Evolutionary conservation across 169 alveolate species (phyloP), one percentile per base, ranked within the genome.

Genomic region (Plasmodium gonderi): DNA sequence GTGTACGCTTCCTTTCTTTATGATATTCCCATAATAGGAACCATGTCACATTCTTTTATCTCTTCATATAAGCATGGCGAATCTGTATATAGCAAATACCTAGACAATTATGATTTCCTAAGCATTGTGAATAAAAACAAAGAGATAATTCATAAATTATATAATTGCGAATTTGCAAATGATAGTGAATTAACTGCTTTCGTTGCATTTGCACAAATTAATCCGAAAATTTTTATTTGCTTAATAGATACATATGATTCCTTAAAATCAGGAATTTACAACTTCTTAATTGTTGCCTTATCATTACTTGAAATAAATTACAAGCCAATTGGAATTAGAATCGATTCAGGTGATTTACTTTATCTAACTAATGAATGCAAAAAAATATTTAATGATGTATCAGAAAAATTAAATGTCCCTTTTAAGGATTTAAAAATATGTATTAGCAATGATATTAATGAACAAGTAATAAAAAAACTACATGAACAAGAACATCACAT

Each of bases 291-390:
- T 51, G 98, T 97, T 3, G 96, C 97, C 17, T 80, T 97, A 33
- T 98, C 97, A 14, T 90, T 97, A 17, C 82, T 91, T 47, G 90
- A 95, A 80, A 91, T 91, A 9, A 72, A 72, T 47, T 83, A 83
- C 20, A 83, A 89, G 33, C 97, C 98, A 23, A 85, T 80, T 31
- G 99, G 99, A 49, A 91, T 98, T 26, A 95, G 99, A 82, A 91
- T 98, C 45, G 99, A 98, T 94, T 95, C 98, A 12, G 99, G 99
- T 8, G 98, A 98, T 89, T 93, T 98, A 33, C 95, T 97, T 7
- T 93, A 94, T 14, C 94, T 97, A 12, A 93, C 98, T 3, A 91
- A 76, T 44, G 93, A 96, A 47, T 79, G 96, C n/a, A 95, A 92
- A 76, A 81, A 90, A 49, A 65, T 95, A 64, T 95, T 89, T 77